Evolutionary conservation across 306 rosid species (phyloP), one percentile per base, ranked within the genome.

Genomic region (Casuarina equisetifolia): DNA sequence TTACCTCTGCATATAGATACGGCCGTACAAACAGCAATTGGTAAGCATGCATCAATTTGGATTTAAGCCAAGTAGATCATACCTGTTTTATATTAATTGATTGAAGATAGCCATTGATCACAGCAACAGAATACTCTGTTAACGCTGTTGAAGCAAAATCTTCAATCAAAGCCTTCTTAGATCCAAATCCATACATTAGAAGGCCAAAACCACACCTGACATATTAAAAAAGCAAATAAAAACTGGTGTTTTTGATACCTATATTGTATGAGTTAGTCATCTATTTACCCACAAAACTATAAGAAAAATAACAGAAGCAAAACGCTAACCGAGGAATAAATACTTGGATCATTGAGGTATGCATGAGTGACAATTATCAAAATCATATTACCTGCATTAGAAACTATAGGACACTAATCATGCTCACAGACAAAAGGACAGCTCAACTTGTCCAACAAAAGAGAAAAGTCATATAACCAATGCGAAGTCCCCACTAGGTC

Each of bases 181-280:
- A 95, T 75, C 98, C 98, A 88, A 92, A 95, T 74, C 97, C 97
- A 86, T 92, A 95, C 96, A 92, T 92, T 17, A 92, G 83, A 82
- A 95, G 91, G 51, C 89, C 89, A 62, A 91, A 90, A 62, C 93
- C 96, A 74, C 89, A 92, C 72, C 98, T 92, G 75, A 6, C 4
- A 67, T 58, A 49, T 69, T 74, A 16, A 20, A 74, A 67, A 35
- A 74, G 63, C 11, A 42, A 48, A 49, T 42, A 70, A 54, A 13
- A 4, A 76, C 57, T 44, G 77, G 16, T 63, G 48, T 25, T 54
- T 50, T 5, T 32, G 54, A 72, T 25, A 36, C 4, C 61, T 40
- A 69, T 40, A 42, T 35, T 9, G 17, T 40, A 46, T 16, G 46
- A 57, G 9, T 80, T 40, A 74, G 16, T 39, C 10, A 40, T 16